These are phyloP conservation scores for Falciphora oryzae DNA, from an alignment of 2,329 filamentous ascomycete genomes.

Conservation along the genomic window DNA sequence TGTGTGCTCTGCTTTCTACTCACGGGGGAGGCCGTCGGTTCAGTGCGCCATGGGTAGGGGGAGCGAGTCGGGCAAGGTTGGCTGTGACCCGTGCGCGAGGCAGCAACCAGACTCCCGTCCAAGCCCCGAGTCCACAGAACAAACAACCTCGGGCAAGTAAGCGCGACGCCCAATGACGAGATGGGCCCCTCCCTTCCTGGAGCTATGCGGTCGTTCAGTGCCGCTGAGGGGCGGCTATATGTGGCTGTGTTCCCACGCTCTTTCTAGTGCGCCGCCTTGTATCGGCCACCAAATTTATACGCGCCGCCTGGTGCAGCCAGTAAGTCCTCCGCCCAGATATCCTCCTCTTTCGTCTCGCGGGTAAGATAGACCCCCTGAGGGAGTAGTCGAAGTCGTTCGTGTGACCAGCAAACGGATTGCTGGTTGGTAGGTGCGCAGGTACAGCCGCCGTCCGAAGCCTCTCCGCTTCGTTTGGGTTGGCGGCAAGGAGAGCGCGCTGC, in stretches of 20 bases:
- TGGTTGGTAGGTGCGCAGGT: background rate
- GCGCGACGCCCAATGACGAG: background rate
- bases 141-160: background rate
- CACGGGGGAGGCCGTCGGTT: conserved; percentile 14
- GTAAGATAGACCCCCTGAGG: too few species aligned
- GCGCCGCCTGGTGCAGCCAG: background rate
- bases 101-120: background rate
- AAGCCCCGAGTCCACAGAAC: background rate
- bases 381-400: too few species aligned
- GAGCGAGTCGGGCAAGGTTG: background rate
- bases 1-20: conserved; percentile 15
- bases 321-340: background rate
- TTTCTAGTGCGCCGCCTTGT: background rate
- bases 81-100: background rate
- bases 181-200: background rate
- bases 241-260: background rate
- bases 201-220: background rate
- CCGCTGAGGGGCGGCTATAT: background rate
- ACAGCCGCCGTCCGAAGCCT: background rate
- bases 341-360: background rate
- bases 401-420: too few species aligned
- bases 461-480: background rate
- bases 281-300: background rate
- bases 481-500: too few species aligned
- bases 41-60: conserved; percentile 25